Evolutionary conservation across 352 stramenopile genomes (phyloP).

Genomic region (Pythium oligandrum): DNA sequence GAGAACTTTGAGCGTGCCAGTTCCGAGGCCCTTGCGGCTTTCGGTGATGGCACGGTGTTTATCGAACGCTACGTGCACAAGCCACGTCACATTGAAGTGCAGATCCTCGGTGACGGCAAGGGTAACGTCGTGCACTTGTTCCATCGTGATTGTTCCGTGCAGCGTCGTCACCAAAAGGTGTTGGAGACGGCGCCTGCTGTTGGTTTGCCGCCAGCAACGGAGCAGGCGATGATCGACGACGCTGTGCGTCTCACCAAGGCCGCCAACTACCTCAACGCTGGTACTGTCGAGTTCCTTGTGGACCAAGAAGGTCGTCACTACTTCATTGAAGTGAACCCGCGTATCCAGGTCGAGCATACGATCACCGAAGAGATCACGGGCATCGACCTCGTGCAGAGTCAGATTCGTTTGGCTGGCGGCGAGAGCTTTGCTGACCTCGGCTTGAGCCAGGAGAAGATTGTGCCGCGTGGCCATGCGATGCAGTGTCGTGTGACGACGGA

Average conservation of each 20-base stretch:
- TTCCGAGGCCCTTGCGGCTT: slow-evolving; percentile 85
- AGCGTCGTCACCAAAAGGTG: slow-evolving; percentile 98
- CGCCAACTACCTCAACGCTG: slow-evolving; percentile 94
- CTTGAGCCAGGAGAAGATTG: slow-evolving; percentile 93
- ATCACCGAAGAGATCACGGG: slow-evolving; percentile 92
- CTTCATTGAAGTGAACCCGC: slow-evolving; percentile 99
- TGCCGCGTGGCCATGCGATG: slow-evolving; percentile 92
- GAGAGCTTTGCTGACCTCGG: slow-evolving; percentile 92
- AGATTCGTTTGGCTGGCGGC: slow-evolving; percentile 94
- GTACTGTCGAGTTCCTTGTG: slow-evolving; percentile 98
- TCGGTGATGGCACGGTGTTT: slow-evolving; percentile 95
- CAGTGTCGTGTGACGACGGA: slow-evolving; percentile 97
- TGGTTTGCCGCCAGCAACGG: slow-evolving; percentile 73
- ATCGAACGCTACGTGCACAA: slow-evolving; percentile 95
- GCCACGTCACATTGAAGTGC: slow-evolving; percentile 96
- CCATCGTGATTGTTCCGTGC: slow-evolving; percentile 97
- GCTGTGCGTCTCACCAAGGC: slow-evolving; percentile 87
- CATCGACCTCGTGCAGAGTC: slow-evolving; percentile 96
- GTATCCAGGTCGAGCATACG: slow-evolving; percentile 95
- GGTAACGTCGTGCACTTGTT: slow-evolving; percentile 94
- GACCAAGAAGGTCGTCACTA: slow-evolving; percentile 90
- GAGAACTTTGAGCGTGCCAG: slow-evolving; percentile 86
- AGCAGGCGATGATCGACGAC: slow-evolving; percentile 91
- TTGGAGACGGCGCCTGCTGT: slow-evolving; percentile 93
- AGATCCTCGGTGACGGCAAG: slow-evolving; percentile 94